Percentiles rank a stretch among this genome's conserved stretches.
Conservation (phyloP, 345 rosid genomes). For the Cochlearia excelsa region DNA sequence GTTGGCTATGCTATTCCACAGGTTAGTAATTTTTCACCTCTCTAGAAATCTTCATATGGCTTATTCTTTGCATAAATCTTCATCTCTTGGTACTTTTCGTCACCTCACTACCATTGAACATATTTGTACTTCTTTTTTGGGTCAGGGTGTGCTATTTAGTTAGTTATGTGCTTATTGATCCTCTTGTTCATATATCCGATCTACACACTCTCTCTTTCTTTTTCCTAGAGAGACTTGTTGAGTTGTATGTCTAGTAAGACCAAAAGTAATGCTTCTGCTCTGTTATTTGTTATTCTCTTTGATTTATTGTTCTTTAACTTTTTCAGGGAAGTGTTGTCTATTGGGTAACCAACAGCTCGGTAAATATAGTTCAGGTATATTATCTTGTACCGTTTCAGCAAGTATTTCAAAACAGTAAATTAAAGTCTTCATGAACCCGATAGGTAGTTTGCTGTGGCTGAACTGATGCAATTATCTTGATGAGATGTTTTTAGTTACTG, state of each 20-base stretch:
- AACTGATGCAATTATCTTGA: conserved; percentile 10
- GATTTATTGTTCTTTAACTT: background rate
- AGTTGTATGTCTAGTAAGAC: background rate
- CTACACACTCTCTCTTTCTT: background rate
- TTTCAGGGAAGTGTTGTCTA: conserved; percentile 85
- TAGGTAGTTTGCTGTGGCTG: background rate
- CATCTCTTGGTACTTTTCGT: no score
- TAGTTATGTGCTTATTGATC: background rate
- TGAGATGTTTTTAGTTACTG: conserved; percentile 4
- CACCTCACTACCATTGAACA: background rate
- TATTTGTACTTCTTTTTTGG: conserved; percentile 1
- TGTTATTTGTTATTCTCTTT: no score
- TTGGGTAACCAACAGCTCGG: conserved; percentile 82
- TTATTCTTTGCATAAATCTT: no score
- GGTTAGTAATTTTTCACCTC: conserved; percentile 37
- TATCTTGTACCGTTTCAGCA: conserved; percentile 10
- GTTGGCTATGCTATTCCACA: conserved; percentile 67
- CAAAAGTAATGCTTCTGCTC: conserved; percentile 1
- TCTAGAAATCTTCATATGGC: no score
- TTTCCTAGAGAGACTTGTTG: background rate
- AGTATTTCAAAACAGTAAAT: background rate
- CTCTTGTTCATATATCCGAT: conserved; percentile 2
- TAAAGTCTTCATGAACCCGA: background rate
- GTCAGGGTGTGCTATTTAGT: background rate
- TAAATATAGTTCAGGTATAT: conserved; percentile 67